phyloP scores from a whole-genome alignment of 208 protist genomes.

The Leishmania major region DNA sequence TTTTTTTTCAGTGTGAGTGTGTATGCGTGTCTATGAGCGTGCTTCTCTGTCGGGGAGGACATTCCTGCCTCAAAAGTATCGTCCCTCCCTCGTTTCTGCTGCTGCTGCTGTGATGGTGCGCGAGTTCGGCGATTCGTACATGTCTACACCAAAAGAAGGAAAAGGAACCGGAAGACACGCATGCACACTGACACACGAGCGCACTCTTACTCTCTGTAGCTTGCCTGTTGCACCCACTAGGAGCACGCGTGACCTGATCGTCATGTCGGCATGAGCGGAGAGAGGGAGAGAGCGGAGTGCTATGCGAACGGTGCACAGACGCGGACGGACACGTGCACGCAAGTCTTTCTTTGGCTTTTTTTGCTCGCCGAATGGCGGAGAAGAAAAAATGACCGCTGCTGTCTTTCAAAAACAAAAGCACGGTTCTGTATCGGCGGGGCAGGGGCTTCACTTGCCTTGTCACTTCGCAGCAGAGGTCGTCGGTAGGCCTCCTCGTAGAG shows the following conservation, averaged over 20 bases:
- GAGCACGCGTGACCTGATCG: background rate
- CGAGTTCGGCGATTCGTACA: background rate
- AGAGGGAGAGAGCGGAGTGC: background rate
- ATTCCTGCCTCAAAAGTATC: constrained; percentile 8
- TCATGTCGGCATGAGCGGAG: background rate
- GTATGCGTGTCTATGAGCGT: background rate
- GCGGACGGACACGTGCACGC: no score
- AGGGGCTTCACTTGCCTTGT: background rate
- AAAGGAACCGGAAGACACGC: background rate
- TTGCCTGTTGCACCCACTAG: background rate
- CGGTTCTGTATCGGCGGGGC: background rate
- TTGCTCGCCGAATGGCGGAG: background rate
- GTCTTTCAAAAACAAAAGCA: background rate
- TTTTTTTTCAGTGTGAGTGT: background rate
- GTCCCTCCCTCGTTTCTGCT: background rate
- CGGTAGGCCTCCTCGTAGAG: background rate
- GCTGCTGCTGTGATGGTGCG: background rate
- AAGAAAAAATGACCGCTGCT: background rate
- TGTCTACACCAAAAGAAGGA: background rate
- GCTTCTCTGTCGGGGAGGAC: background rate
- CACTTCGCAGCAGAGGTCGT: background rate
- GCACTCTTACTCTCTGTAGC: background rate
- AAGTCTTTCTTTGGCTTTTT: background rate
- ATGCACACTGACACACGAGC: background rate
- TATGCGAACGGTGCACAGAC: background rate